Conservation (phyloP, 257 asterid species). For the Capsicum rhomboideum region DNA sequence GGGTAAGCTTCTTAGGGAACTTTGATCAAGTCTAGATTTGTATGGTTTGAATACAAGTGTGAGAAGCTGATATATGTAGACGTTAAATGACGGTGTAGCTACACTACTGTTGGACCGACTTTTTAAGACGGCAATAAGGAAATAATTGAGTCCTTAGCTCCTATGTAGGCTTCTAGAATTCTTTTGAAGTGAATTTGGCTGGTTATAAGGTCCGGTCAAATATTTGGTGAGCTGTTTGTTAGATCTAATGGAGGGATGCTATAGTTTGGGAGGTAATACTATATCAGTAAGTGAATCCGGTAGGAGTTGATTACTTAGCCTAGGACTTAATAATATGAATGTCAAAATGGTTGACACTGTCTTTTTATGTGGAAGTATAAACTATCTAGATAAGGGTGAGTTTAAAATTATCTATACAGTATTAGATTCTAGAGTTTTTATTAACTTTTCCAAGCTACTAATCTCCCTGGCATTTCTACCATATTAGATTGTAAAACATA, state of each 20-base stretch:
- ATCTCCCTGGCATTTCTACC: neutral
- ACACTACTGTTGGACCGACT: neutral
- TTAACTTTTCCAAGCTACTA: neutral
- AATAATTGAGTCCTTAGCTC: neutral
- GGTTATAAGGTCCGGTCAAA: neutral
- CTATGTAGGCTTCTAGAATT: neutral
- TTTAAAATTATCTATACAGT: neutral
- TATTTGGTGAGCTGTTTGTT: neutral
- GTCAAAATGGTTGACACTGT: neutral
- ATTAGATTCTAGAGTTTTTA: neutral
- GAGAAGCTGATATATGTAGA: neutral
- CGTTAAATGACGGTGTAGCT: neutral
- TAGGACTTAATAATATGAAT: neutral
- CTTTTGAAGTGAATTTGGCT: neutral
- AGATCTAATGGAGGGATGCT: neutral
- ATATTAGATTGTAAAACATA: no score
- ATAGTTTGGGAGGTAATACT: neutral
- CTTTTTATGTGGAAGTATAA: neutral
- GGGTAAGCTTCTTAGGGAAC: neutral
- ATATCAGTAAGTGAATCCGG: neutral
- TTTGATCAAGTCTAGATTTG: neutral
- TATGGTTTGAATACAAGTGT: neutral
- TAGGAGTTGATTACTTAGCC: neutral
- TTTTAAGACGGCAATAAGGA: neutral
- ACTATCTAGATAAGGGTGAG: neutral